phyloP scores from a whole-genome alignment of 768 basidiomycete species.

The Wakefieldia striispora region DNA sequence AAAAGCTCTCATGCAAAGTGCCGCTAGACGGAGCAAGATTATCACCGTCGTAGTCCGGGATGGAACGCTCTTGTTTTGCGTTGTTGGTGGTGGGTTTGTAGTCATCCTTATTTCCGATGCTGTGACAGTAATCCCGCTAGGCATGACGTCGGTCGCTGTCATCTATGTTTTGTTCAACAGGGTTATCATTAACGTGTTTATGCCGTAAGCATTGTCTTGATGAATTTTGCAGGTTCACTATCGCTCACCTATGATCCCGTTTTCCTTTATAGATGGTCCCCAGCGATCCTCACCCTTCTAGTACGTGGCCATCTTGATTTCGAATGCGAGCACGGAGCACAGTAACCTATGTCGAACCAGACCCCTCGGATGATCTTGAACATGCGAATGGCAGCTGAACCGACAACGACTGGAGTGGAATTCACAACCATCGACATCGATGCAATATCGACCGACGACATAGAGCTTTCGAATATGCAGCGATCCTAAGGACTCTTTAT shows the following conservation, averaged over 20 bases:
- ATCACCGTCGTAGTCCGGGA: conserved; percentile 13
- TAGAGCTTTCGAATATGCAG: background rate
- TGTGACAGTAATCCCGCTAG: conserved; percentile 1
- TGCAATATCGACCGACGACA: background rate
- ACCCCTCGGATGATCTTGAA: conserved; percentile 22
- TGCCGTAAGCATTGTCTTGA: conserved; percentile 11
- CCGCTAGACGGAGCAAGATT: conserved; percentile 15
- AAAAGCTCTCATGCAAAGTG: conserved; percentile 3
- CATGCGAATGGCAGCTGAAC: conserved; percentile 12
- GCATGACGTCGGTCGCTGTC: background rate
- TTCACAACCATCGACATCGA: conserved; percentile 8
- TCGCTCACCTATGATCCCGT: background rate
- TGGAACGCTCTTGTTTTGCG: conserved; percentile 10
- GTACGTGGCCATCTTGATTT: conserved; percentile 1
- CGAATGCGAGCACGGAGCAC: background rate
- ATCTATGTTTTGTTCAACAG: conserved; percentile 4
- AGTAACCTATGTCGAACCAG: conserved; percentile 2
- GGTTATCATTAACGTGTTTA: conserved; percentile 11
- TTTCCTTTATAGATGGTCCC: conserved; percentile 12
- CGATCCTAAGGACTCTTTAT: background rate
- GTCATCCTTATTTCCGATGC: background rate
- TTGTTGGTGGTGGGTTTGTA: conserved; percentile 10
- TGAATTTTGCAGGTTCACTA: background rate
- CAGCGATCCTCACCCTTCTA: conserved; percentile 7
- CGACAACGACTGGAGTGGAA: conserved; percentile 4